Evolutionary conservation across 345 rosid species (phyloP).

Genomic region (Salix suchowensis): DNA sequence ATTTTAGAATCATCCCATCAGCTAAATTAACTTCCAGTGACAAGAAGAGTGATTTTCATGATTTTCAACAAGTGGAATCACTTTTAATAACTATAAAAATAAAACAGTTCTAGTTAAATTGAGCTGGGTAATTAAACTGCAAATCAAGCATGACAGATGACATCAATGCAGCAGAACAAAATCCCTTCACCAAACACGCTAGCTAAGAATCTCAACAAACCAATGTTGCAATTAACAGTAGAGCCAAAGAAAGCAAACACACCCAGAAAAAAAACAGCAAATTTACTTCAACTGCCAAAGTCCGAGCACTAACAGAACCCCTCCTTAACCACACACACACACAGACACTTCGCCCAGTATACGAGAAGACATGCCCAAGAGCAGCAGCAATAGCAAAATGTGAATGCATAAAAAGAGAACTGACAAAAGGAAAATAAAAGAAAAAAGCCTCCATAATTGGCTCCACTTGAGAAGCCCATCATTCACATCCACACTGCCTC

Average conservation of each 20-base stretch:
- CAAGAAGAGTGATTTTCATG: not conserved
- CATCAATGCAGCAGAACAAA: not conserved
- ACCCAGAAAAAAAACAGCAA: not conserved
- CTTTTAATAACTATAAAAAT: not conserved
- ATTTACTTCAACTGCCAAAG: not conserved
- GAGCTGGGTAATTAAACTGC: not conserved
- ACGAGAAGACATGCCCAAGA: too few species aligned
- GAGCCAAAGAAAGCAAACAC: not conserved
- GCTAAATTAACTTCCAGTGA: not conserved
- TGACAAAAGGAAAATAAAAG: too few species aligned
- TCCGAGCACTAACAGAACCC: not conserved
- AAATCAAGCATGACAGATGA: not conserved
- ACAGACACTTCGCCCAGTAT: not conserved
- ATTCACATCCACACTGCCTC: slow-evolving; percentile 5
- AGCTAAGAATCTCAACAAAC: not conserved
- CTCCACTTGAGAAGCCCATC: slow-evolving; percentile 30
- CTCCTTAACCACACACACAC: not conserved
- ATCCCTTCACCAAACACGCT: not conserved
- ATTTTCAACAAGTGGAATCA: not conserved
- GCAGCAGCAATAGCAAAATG: too few species aligned
- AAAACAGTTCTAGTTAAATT: not conserved
- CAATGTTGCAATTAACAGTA: not conserved
- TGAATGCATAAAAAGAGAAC: too few species aligned
- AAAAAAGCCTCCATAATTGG: not conserved
- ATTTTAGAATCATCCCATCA: not conserved